These are phyloP conservation scores for Cryptosporidium ryanae DNA, from an alignment of 169 alveolate genomes.

Conservation along the genomic window DNA sequence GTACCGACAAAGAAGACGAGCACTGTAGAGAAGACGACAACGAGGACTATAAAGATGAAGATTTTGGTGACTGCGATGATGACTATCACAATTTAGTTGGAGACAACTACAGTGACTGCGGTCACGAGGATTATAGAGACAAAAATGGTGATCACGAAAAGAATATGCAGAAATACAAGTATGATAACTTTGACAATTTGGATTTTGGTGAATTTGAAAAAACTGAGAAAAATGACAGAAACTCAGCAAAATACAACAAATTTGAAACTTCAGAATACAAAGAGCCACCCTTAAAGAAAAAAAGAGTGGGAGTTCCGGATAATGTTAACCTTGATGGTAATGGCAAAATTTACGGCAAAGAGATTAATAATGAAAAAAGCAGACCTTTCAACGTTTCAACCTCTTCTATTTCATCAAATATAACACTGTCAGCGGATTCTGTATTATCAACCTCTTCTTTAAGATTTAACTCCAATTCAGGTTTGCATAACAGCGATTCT, in stretches of 20 bases:
- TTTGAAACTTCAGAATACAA: background rate
- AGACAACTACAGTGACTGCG: background rate
- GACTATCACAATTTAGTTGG: background rate
- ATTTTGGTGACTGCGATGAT: background rate
- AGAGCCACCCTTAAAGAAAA: constrained; percentile 16
- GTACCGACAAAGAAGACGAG: no score
- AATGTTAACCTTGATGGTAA: background rate
- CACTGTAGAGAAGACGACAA: background rate
- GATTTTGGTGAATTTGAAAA: background rate
- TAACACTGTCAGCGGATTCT: background rate
- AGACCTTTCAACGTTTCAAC: constrained; percentile 7
- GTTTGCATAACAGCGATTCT: background rate
- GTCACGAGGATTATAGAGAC: background rate
- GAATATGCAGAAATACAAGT: no score
- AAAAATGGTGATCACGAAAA: background rate
- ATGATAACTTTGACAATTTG: background rate
- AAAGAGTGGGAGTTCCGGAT: background rate
- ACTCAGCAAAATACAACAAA: background rate
- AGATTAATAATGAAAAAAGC: background rate
- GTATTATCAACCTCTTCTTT: constrained; percentile 5
- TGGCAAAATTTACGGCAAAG: no score
- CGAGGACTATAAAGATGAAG: background rate
- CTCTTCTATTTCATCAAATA: constrained; percentile 10
- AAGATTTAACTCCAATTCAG: background rate
- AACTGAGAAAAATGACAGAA: background rate